Evolutionary conservation across 108 stramenopile species (phyloP), one percentile per base, ranked within the genome.

Genomic region (Skeletonema costatum): DNA sequence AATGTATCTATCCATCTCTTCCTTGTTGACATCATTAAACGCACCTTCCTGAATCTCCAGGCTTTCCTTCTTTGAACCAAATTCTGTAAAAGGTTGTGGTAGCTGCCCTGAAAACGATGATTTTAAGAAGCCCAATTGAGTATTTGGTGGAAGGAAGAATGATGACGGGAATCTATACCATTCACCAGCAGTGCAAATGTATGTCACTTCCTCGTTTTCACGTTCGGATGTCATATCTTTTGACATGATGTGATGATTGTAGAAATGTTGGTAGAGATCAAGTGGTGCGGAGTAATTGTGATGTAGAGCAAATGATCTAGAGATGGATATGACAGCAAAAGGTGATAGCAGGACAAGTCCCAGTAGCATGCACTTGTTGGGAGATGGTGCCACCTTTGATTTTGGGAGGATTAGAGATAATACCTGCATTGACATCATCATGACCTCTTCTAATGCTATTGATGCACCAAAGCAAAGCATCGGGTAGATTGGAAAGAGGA

Each of bases 91-190:
- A 30, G 85, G 82, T 74, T 97, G 96, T 21, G 95, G 94, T n/a
- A 98, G 84, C 75, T 98, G 96, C 3, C 98, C 98, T 19, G 60
- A 73, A 77, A 98, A 98, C 3, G 89, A 87, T n/a, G 91, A 90
- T 68, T 82, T 88, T 9, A 97, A 73, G 83, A 97, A 98, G 17
- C 85, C 89, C 42, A 97, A 76, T 64, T 83, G 70, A 33, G 58
- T 61, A 44, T 77, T 85, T 17, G 61, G 51, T 13, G 97, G 96
- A 9, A 98, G 83, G 68, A 89, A 97, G 77, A 96, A 98, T 32
- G 85, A 88, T 25, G 96, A 91, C 6, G 97, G 96, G 81, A 95
- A 99, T 30, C 95, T 78, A 81, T 99, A 92, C 99, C 99, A 99
- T 87, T 99, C 99, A 33, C 93, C 96, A 36, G 95, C 97, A 12